Conservation (phyloP, 306 rosid species). For the Dryas drummondii region DNA sequence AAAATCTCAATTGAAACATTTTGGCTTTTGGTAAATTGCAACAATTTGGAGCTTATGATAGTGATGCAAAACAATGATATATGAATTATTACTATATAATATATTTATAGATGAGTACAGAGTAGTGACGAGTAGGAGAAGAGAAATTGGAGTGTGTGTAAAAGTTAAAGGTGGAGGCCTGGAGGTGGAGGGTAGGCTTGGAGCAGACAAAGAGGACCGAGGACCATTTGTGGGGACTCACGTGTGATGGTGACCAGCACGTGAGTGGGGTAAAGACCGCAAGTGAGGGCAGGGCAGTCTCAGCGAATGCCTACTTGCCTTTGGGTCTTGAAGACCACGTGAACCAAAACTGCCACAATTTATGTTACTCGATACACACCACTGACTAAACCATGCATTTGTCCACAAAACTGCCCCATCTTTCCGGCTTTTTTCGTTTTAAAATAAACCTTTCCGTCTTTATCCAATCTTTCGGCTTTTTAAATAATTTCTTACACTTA, state of each 20-base stretch:
- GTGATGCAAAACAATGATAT: not conserved
- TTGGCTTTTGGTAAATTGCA: too few relatives aligned
- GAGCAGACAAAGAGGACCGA: not conserved
- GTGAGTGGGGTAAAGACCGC: not conserved
- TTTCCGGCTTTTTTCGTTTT: too few relatives aligned
- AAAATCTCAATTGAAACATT: not conserved
- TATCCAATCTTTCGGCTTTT: too few relatives aligned
- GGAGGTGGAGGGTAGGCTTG: not conserved
- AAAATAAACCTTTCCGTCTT: too few relatives aligned
- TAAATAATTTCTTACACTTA: too few relatives aligned
- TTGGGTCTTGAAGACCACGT: too few relatives aligned
- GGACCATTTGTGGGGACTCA: not conserved
- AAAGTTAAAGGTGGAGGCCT: not conserved
- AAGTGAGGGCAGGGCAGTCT: not conserved
- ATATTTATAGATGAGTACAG: not conserved
- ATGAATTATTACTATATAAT: not conserved
- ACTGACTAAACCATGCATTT: too few relatives aligned
- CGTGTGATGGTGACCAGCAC: not conserved
- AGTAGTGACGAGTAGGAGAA: not conserved
- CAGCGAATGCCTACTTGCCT: too few relatives aligned
- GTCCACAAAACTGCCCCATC: too few relatives aligned
- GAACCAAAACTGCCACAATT: too few relatives aligned
- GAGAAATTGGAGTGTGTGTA: not conserved
- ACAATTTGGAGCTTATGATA: not conserved
- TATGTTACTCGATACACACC: too few relatives aligned